Evolutionary conservation across 2,329 filamentous ascomycete species (phyloP).

Genomic region (Aureobasidium sp.): DNA sequence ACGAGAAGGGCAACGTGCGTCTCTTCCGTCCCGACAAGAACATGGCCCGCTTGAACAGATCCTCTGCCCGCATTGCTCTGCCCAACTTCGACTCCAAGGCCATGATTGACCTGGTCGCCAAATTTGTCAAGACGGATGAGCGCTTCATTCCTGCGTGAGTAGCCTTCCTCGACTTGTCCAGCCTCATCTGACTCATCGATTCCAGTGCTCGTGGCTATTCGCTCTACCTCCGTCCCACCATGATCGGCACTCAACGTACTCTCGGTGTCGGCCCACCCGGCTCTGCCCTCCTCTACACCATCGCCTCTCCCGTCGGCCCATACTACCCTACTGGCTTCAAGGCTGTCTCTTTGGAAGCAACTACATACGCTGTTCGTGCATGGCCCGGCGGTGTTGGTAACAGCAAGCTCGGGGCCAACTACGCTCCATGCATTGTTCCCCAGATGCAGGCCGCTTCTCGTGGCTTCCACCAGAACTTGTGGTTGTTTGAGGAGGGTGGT

Average conservation of each 20-base stretch:
- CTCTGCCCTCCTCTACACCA: constrained; percentile 86
- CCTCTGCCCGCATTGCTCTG: constrained; percentile 81
- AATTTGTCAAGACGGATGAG: constrained; percentile 72
- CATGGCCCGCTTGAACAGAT: constrained; percentile 92
- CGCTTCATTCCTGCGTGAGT: constrained; percentile 77
- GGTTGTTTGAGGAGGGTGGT: constrained; percentile 67
- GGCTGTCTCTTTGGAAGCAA: constrained; percentile 89
- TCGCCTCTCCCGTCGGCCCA: constrained; percentile 91
- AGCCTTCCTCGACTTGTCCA: no score
- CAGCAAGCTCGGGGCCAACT: constrained; percentile 98
- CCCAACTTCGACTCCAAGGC: constrained; percentile 72
- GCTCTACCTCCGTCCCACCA: constrained; percentile 88
- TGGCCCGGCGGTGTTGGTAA: constrained; percentile 98
- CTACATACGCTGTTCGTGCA: constrained; percentile 90
- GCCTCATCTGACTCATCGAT: not conserved
- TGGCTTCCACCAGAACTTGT: constrained; percentile 96
- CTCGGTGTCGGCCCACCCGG: constrained; percentile 89
- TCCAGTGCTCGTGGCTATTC: constrained; percentile 61
- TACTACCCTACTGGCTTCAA: constrained; percentile 99
- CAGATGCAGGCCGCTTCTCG: constrained; percentile 85
- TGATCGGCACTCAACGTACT: constrained; percentile 95
- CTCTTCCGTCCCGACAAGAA: constrained; percentile 94
- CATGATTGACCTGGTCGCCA: constrained; percentile 73
- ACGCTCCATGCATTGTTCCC: constrained; percentile 97
- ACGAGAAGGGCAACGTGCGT: constrained; percentile 67